A percentile compares a stretch with the other conserved stretches of the same genome.
These are phyloP conservation scores for Solanum corneliomulleri DNA, from an alignment of 257 asterid species.

Conservation along the genomic window DNA sequence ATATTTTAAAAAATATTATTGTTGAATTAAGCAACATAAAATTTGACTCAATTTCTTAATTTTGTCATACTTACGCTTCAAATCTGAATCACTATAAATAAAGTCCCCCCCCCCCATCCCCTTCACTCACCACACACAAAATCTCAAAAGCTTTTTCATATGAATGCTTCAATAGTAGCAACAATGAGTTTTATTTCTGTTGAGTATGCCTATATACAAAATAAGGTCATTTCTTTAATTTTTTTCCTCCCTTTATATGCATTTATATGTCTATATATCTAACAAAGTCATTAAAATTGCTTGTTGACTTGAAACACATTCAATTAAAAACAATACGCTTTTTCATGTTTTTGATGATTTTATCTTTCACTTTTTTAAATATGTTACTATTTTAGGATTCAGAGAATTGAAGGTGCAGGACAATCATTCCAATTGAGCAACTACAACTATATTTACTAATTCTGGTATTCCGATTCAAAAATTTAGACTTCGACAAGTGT, in stretches of 20 bases:
- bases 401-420: no score
- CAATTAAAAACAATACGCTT: not conserved
- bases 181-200: not conserved
- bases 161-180: constrained; percentile 9
- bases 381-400: not conserved
- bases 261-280: not conserved
- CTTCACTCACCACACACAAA: not conserved
- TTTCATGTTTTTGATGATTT: not conserved
- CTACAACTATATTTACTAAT: no score
- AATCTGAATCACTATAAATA: not conserved
- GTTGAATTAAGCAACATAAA: not conserved
- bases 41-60: not conserved
- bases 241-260: not conserved
- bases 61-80: not conserved
- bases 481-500: no score
- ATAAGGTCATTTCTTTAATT: not conserved
- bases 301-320: not conserved
- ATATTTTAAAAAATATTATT: not conserved
- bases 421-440: no score
- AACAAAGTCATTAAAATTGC: not conserved
- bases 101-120: no score
- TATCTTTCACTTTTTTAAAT: not conserved
- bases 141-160: not conserved
- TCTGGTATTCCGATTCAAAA: no score
- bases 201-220: not conserved